Conservation (phyloP, 2,329 filamentous ascomycete genomes). For the Colletotrichum sp. region DNA sequence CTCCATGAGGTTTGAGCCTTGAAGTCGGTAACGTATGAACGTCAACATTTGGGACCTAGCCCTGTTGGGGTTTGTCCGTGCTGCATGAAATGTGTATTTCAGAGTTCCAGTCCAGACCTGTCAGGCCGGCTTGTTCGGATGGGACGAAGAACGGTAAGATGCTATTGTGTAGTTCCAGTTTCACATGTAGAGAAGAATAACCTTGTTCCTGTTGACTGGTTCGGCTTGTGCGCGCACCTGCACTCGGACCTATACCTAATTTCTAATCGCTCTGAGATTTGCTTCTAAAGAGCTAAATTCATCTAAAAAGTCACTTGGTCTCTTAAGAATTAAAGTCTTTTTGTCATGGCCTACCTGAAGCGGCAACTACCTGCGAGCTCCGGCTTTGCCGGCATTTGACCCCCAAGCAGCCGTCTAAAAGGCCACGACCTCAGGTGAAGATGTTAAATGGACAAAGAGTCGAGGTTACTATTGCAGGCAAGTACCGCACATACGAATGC, state of each 20-base stretch:
- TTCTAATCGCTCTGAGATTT: neutral
- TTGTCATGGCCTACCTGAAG: neutral
- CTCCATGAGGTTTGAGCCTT: neutral
- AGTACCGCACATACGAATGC: neutral
- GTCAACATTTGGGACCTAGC: neutral
- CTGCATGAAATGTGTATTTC: neutral
- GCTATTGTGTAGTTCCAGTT: neutral
- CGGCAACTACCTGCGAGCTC: neutral
- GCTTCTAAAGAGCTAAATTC: neutral
- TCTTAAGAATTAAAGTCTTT: too few species aligned
- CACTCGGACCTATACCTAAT: neutral
- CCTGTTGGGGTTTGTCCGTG: neutral
- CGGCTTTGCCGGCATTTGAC: neutral
- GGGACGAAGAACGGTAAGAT: neutral
- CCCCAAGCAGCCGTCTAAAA: neutral
- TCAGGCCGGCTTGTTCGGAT: neutral
- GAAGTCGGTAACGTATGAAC: neutral
- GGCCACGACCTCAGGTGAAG: neutral
- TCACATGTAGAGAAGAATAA: neutral
- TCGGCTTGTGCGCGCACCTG: neutral
- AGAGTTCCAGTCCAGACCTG: neutral
- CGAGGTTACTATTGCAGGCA: accelerated
- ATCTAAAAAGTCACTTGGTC: neutral
- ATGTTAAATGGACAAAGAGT: neutral
- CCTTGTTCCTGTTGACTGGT: neutral